A percentile compares a stretch with the other conserved stretches of the same genome.
Conservation (phyloP, 148 eudicot genomes). For the Rhododendron mucronatum region DNA sequence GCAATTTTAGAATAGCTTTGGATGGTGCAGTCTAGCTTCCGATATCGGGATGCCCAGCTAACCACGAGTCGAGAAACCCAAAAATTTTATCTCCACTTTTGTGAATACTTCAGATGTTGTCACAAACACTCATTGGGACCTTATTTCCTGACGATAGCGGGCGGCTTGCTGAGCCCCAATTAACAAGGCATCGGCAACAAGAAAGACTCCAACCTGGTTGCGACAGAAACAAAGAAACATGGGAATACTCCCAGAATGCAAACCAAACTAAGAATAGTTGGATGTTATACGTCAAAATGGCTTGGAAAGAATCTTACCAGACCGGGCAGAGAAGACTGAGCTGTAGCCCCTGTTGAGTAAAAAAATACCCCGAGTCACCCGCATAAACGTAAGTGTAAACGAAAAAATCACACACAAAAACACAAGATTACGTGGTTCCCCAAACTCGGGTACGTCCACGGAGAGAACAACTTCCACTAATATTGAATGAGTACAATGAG, state of each 20-base stretch:
- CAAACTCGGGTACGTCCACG: no score
- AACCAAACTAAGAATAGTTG: not conserved
- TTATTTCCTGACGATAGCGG: slow-evolving; percentile 67
- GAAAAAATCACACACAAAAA: no score
- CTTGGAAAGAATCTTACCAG: slow-evolving; percentile 39
- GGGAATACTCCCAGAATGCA: not conserved
- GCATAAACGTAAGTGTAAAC: no score
- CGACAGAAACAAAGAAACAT: slow-evolving; percentile 9
- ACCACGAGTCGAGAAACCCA: not conserved
- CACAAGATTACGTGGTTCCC: no score
- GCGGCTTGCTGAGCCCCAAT: slow-evolving; percentile 72
- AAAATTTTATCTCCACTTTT: not conserved
- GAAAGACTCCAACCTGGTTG: slow-evolving; percentile 61
- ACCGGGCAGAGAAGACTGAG: slow-evolving; percentile 83
- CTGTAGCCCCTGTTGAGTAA: slow-evolving; percentile 19
- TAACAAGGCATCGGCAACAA: slow-evolving; percentile 75
- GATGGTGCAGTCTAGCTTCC: not conserved
- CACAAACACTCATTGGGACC: slow-evolving; percentile 34
- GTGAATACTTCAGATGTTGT: not conserved
- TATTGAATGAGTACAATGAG: no score
- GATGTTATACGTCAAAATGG: not conserved
- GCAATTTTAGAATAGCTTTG: not conserved
- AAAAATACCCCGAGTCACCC: no score
- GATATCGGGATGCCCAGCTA: not conserved
- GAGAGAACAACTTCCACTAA: no score